Evolutionary conservation across 2,329 filamentous ascomycete species (phyloP).

Genomic region (Eurotiales sp.): DNA sequence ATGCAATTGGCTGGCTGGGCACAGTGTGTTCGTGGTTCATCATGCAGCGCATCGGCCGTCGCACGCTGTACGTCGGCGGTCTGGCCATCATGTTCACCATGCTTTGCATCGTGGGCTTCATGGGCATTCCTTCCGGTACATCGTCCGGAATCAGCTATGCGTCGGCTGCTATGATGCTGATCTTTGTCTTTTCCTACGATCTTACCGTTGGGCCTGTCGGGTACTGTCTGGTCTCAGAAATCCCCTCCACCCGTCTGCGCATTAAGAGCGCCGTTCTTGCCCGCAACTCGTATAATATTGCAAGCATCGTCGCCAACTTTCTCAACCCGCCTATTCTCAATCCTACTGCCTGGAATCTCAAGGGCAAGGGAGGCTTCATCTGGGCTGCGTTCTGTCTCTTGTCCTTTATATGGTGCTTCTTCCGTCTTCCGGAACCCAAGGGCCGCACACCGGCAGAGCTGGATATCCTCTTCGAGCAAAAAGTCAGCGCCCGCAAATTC

Average conservation of each 20-base stretch:
- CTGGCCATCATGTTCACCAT: slow-evolving; percentile 26
- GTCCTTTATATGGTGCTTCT: slow-evolving; percentile 37
- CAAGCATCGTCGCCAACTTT: slow-evolving; percentile 46
- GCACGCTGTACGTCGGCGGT: slow-evolving; percentile 36
- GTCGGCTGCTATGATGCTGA: slow-evolving; percentile 47
- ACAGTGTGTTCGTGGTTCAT: slow-evolving; percentile 51
- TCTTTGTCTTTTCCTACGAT: slow-evolving; percentile 55
- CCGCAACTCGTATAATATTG: slow-evolving; percentile 50
- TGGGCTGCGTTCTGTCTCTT: slow-evolving; percentile 36
- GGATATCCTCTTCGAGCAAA: slow-evolving; percentile 40
- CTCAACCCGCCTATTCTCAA: slow-evolving; percentile 32
- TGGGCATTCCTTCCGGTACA: slow-evolving; percentile 13
- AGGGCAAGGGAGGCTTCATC: slow-evolving; percentile 39
- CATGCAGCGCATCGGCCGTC: slow-evolving; percentile 35
- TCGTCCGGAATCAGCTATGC: slow-evolving; percentile 21
- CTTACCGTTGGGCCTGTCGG: slow-evolving; percentile 54
- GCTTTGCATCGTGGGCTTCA: slow-evolving; percentile 27
- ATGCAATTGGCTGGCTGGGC: slow-evolving; percentile 56
- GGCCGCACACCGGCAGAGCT: slow-evolving; percentile 40
- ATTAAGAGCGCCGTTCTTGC: slow-evolving; percentile 55
- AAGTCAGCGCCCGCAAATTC: slow-evolving; percentile 30
- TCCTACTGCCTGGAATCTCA: slow-evolving; percentile 35
- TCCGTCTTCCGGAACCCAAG: slow-evolving; percentile 39
- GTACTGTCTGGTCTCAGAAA: slow-evolving; percentile 52
- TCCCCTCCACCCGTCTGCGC: slow-evolving; percentile 53